Base-by-base conservation (phyloP, 768 basidiomycete genomes). In the Amanita muscaria region DNA sequence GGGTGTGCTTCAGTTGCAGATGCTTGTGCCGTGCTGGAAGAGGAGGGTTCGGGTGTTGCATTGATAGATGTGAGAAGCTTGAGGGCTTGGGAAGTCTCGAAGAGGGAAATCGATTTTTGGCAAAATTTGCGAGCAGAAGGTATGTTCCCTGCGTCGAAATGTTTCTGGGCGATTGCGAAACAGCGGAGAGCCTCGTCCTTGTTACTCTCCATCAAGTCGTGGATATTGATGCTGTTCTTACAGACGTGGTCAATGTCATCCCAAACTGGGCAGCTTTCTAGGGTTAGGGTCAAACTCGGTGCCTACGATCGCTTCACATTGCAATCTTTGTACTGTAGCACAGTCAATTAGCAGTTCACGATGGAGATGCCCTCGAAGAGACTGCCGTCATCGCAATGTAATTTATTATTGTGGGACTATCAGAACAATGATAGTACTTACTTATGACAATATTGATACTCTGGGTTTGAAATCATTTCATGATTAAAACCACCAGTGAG, bases 121-220 rank as follows among this genome's bases (percentile, higher is more conserved):
- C 81, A 84, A 68, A 97, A 93, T 61, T 88, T 89, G 58, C 83
- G 78, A 1, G 93, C 90, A 2, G 85, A 79, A 33, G 81, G 50
- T 44, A 79, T 65, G 60, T 93, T 89, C 38, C 77, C 80, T 35
- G 78, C 68, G 43, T 80, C 74, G 49, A 76, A 71, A 60, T 92
- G 81, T 55, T 76, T 77, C 57, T 80, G 78, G 2, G 92, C 84
- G 51, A 96, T 88, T 38, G 65, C 59, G 40, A 94, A 73, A 58
- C 88, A 89, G 54, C 84, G 80, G 46, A 83, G 61, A 27, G 90
- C 90, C 64, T 94, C 90, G 58, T 94, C 90, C 53, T 79, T 88
- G 71, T 94, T 94, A 63, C 83, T 81, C 62, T 87, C 85, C 85
- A 88, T 86, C 30, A 39, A 38, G 29, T 21, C 14, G 27, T 8